Base-by-base conservation (phyloP, 73 alveolate genomes). In the Breviolum minutum region DNA sequence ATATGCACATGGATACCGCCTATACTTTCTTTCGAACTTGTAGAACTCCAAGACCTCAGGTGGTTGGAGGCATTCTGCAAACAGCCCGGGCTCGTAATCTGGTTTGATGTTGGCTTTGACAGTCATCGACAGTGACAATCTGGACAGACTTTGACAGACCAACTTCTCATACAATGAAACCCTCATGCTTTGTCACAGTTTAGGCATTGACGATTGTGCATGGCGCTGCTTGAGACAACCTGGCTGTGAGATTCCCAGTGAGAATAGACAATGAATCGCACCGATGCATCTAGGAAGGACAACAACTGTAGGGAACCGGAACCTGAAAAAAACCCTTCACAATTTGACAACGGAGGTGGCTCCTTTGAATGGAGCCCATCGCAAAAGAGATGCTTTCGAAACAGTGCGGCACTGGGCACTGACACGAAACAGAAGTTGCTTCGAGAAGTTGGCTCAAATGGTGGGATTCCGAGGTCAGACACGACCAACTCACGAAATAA, bases 291-390 rank as follows among this genome's bases (percentile, higher is more conserved):
- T 40, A 3, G 54, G 54, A 40, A 40, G 54, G 54, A 40, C 54
- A 40, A 40, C 5, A 40, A 40, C 54, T 40, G 3, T 40, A 40
- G 54, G 54, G 54, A 40, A 40, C 54, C 54, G 54, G 54, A 40
- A 40, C 54, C 54, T 40, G 54, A 40, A 40, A 40, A 40, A 40
- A 40, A 2, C 54, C 54, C n/a, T n/a, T n/a, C n/a, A n/a, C n/a
- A n/a, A n/a, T n/a, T 40, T 40, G 5, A 40, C 54, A 40, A 40
- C 54, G 54, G 54, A 87, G 95, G 95, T 40, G 97, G 97, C 24
- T 69, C 87, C 20, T 90, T 90, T n/a, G 97, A 90, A 61, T 90
- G 97, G 97, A 90, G 97, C 63, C 87, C 81, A 30, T 71, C 97
- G 63, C 81, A 74, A 77, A 70, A 90, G 88, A 90, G 63, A 63